Evolutionary conservation across 2,329 filamentous ascomycete genomes (phyloP).

Genomic region (Hymenoscyphus linearis): DNA sequence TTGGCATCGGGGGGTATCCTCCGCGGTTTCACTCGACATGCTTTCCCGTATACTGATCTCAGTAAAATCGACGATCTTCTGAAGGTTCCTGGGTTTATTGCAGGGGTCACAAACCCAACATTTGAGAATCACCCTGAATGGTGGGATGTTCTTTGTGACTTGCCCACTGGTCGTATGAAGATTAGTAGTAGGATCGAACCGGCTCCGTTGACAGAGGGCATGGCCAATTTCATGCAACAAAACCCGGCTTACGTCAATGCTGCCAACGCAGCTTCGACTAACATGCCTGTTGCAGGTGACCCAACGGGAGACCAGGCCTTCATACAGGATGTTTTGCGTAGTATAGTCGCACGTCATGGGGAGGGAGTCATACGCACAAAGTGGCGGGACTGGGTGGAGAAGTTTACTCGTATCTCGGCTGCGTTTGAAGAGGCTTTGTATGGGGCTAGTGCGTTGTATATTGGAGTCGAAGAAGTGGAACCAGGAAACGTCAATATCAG

Average conservation of each 20-base stretch:
- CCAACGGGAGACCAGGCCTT: slow-evolving; percentile 83
- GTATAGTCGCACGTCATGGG: slow-evolving; percentile 79
- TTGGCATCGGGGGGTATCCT: slow-evolving; percentile 89
- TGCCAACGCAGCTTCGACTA: slow-evolving; percentile 36
- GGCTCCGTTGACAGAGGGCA: slow-evolving; percentile 76
- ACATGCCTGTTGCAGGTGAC: slow-evolving; percentile 43
- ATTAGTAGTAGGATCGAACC: slow-evolving; percentile 85
- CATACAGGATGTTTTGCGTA: slow-evolving; percentile 78
- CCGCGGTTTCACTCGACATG: slow-evolving; percentile 88
- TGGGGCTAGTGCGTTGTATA: slow-evolving; percentile 82
- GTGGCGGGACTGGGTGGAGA: slow-evolving; percentile 91
- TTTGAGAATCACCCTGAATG: slow-evolving; percentile 94
- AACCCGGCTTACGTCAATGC: slow-evolving; percentile 52
- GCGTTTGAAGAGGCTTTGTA: slow-evolving; percentile 96
- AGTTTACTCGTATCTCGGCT: slow-evolving; percentile 86
- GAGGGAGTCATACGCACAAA: slow-evolving; percentile 87
- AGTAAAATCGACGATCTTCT: slow-evolving; percentile 96
- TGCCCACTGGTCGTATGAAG: slow-evolving; percentile 87
- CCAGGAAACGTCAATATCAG: slow-evolving; percentile 52
- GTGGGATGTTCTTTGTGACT: slow-evolving; percentile 96
- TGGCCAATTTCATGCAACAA: slow-evolving; percentile 82
- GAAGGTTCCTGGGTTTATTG: slow-evolving; percentile 95
- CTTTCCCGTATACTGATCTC: slow-evolving; percentile 95
- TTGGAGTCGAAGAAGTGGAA: slow-evolving; percentile 69
- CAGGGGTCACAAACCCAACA: slow-evolving; percentile 93